A percentile compares a stretch with the other conserved stretches of the same genome.
These are phyloP conservation scores for Fusarium nematophilum DNA, from an alignment of 2,329 filamentous ascomycete genomes.

Conservation along the genomic window DNA sequence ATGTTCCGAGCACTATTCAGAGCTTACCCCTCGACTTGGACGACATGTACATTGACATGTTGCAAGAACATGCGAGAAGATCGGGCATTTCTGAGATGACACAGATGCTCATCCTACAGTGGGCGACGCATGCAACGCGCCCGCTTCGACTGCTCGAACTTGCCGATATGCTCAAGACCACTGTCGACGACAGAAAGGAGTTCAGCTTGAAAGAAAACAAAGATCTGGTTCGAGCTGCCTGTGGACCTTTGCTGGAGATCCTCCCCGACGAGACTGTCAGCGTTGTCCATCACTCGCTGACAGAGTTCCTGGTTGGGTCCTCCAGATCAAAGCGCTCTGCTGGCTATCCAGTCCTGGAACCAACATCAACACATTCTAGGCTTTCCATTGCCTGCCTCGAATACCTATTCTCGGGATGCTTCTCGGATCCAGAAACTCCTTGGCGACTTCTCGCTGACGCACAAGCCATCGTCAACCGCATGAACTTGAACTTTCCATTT, in stretches of 20 bases:
- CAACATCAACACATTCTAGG: constrained; percentile 22
- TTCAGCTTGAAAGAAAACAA: constrained; percentile 25
- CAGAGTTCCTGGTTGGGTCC: constrained; percentile 29
- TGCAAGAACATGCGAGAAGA: constrained; percentile 25
- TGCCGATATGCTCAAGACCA: constrained; percentile 28
- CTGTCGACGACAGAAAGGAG: background rate
- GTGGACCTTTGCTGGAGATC: constrained; percentile 34
- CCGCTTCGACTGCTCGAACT: constrained; percentile 35
- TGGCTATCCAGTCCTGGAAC: constrained; percentile 23
- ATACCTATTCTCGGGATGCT: constrained; percentile 23
- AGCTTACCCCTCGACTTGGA: constrained; percentile 28
- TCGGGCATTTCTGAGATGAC: constrained; percentile 23
- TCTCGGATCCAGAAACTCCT: background rate
- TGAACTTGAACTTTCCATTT: constrained; percentile 26
- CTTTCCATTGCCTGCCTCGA: constrained; percentile 30
- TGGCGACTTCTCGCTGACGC: background rate
- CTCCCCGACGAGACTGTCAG: constrained; percentile 34
- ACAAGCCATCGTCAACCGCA: background rate
- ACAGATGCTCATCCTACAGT: constrained; percentile 30
- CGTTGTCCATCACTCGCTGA: constrained; percentile 38
- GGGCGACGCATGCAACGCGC: constrained; percentile 30
- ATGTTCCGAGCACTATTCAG: background rate
- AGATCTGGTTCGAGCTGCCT: constrained; percentile 26
- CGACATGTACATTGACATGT: constrained; percentile 25
- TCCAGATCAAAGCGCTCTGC: constrained; percentile 1